phyloP scores from a whole-genome alignment of 345 rosid species.

The Durio zibethinus region DNA sequence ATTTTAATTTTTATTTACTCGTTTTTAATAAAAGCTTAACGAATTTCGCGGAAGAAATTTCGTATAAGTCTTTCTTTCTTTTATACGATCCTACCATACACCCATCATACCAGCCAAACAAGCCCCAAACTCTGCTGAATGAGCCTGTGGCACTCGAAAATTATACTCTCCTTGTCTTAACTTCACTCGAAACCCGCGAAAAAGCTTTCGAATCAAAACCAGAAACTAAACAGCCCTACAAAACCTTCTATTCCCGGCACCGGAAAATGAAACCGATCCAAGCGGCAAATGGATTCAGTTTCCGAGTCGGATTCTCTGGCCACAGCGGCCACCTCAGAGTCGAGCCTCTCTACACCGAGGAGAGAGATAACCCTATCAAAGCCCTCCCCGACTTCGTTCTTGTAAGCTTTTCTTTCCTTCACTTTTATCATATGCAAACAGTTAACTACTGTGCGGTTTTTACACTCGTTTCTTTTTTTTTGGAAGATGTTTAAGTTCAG shows the following conservation, averaged over 20 bases:
- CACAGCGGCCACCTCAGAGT: constrained; percentile 86
- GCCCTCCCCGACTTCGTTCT: constrained; percentile 78
- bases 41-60: too few species aligned
- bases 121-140: neutral
- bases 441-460: neutral
- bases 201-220: constrained; percentile 14
- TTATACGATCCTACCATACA: too few species aligned
- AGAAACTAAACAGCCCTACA: neutral
- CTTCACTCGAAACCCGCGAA: constrained; percentile 27
- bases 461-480: neutral
- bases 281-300: constrained; percentile 64
- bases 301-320: constrained; percentile 90
- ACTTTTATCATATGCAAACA: neutral
- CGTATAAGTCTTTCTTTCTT: too few species aligned
- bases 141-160: neutral
- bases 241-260: neutral
- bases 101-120: neutral
- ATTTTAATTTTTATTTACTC: too few species aligned
- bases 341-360: constrained; percentile 76
- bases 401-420: constrained; percentile 35
- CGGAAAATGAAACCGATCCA: constrained; percentile 58
- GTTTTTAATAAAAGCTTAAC: too few species aligned
- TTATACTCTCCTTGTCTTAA: neutral
- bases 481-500: neutral
- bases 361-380: constrained; percentile 56